Evolutionary conservation across 306 rosid species (phyloP).

Genomic region (Trifolium dubium): DNA sequence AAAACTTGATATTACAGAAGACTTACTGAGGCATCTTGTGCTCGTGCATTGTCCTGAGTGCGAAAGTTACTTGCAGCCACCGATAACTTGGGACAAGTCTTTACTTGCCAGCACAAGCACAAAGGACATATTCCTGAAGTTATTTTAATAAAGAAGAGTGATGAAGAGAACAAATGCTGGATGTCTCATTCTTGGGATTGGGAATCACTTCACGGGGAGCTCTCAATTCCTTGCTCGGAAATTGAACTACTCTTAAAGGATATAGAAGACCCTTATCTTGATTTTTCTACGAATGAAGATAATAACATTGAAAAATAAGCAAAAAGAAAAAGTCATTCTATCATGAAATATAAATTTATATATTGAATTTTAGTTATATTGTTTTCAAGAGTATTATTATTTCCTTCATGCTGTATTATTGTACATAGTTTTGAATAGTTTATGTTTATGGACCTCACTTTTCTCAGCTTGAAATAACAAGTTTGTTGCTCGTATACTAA

Average conservation of each 20-base stretch:
- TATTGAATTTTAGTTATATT: neutral
- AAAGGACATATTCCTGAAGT: neutral
- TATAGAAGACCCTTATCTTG: too few relatives aligned
- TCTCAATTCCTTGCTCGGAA: too few relatives aligned
- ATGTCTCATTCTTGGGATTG: neutral
- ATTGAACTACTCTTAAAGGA: too few relatives aligned
- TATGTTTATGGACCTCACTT: too few relatives aligned
- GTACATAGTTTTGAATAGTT: too few relatives aligned
- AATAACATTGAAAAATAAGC: too few relatives aligned
- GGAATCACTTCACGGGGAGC: too few relatives aligned
- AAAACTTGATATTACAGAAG: neutral
- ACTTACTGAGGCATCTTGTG: neutral
- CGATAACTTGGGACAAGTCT: neutral
- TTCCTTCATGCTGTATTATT: neutral
- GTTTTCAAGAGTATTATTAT: neutral
- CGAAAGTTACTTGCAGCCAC: neutral
- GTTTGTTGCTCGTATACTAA: neutral
- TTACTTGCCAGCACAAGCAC: neutral
- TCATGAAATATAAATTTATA: too few relatives aligned
- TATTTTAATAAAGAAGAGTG: neutral
- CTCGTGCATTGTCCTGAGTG: neutral
- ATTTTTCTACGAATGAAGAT: too few relatives aligned
- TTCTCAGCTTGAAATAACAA: neutral
- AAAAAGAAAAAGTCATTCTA: neutral
- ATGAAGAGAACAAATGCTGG: neutral